A percentile compares a stretch with the other conserved stretches of the same genome.
phyloP scores from a whole-genome alignment of 148 eudicot species.

The Fagopyrum tataricum region DNA sequence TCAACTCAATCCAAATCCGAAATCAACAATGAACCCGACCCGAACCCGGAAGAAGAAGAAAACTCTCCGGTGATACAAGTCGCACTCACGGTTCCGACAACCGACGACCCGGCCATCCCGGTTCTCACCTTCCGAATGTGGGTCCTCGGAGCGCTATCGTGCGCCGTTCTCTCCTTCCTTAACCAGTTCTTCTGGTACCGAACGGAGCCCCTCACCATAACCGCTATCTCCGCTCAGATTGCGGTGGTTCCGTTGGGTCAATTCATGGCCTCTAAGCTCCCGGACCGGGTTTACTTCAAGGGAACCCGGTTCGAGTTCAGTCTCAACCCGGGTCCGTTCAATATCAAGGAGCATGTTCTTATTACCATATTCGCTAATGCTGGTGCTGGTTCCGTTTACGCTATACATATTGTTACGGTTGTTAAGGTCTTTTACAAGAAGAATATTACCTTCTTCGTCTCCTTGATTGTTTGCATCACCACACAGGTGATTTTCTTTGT shows the following conservation, averaged over 20 bases:
- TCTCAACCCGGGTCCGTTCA: slow-evolving; percentile 87
- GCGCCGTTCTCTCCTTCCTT: slow-evolving; percentile 64
- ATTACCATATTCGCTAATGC: slow-evolving; percentile 94
- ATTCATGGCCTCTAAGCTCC: slow-evolving; percentile 70
- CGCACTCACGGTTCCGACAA: slow-evolving; percentile 71
- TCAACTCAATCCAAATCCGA: not conserved
- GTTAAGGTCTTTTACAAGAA: slow-evolving; percentile 80
- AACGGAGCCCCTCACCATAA: slow-evolving; percentile 69
- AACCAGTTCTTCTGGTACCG: slow-evolving; percentile 99
- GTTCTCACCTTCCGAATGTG: slow-evolving; percentile 93
- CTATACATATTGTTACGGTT: slow-evolving; percentile 81
- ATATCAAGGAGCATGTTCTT: slow-evolving; percentile 85
- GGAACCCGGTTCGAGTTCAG: slow-evolving; percentile 70
- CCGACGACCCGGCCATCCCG: slow-evolving; percentile 70
- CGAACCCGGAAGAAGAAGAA: slow-evolving; percentile 28
- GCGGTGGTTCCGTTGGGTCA: slow-evolving; percentile 88
- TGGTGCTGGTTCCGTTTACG: slow-evolving; percentile 88
- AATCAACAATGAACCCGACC: not conserved
- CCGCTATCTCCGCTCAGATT: slow-evolving; percentile 91
- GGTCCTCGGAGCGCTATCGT: slow-evolving; percentile 68
- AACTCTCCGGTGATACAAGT: slow-evolving; percentile 83
- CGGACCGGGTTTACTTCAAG: slow-evolving; percentile 39
- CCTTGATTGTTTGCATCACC: slow-evolving; percentile 69
- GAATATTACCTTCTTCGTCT: slow-evolving; percentile 72
- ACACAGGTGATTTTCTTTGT: slow-evolving; percentile 55